Evolutionary conservation across 179 eudicot genomes (phyloP).

Genomic region (Drosera spatulata): DNA sequence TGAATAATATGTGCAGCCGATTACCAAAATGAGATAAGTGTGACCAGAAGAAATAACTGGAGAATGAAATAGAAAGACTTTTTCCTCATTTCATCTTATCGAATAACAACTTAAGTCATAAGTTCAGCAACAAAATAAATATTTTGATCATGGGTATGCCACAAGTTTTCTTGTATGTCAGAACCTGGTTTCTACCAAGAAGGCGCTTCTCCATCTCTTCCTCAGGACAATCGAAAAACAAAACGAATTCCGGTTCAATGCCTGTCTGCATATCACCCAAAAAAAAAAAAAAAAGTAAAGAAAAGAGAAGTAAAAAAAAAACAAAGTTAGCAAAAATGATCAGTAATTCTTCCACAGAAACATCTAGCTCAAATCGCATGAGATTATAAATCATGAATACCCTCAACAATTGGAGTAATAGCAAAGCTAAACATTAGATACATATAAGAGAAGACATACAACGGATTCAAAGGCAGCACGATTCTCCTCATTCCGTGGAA

Average conservation of each 20-base stretch:
- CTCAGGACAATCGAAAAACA: conserved; percentile 24
- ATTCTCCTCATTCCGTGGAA: conserved; percentile 89
- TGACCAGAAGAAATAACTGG: too few species aligned
- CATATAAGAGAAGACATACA: conserved; percentile 28
- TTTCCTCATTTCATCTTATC: too few species aligned
- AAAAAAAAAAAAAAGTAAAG: not conserved
- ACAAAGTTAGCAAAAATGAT: not conserved
- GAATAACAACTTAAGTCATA: not conserved
- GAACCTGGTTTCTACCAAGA: conserved; percentile 69
- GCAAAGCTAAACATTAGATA: not conserved
- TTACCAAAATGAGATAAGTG: too few species aligned
- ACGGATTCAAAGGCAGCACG: conserved; percentile 9
- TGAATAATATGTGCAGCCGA: not conserved
- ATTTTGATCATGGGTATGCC: conserved; percentile 13
- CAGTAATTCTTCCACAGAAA: not conserved
- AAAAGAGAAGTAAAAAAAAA: not conserved
- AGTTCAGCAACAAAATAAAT: conserved; percentile 1
- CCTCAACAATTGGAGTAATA: not conserved
- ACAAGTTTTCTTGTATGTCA: not conserved
- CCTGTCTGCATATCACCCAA: conserved; percentile 44
- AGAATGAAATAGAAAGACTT: too few species aligned
- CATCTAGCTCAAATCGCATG: not conserved
- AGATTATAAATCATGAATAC: not conserved
- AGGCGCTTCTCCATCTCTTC: conserved; percentile 82
- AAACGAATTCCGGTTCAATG: conserved; percentile 63